These are phyloP conservation scores for Populus hybrid DNA, from an alignment of 441 rosid genomes.

Conservation along the genomic window DNA sequence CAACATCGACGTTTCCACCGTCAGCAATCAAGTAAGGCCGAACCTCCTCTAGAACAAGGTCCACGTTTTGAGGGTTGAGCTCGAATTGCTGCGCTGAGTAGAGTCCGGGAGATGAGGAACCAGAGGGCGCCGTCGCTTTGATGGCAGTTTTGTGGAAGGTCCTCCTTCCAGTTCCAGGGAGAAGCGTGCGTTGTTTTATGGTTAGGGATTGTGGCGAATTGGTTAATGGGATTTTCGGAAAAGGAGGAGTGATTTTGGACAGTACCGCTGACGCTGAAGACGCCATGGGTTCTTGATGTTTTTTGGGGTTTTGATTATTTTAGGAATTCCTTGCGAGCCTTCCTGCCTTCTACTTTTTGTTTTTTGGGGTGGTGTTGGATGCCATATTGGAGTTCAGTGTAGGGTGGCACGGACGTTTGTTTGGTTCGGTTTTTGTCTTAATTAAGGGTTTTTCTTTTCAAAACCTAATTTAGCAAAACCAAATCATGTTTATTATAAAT, in stretches of 20 bases:
- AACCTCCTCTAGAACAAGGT: constrained; percentile 67
- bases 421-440: too few relatives aligned
- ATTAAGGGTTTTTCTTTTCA: too few relatives aligned
- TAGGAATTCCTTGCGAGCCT: too few relatives aligned
- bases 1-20: constrained; percentile 93
- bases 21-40: constrained; percentile 85
- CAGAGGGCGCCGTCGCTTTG: constrained; percentile 24
- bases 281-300: constrained; percentile 26
- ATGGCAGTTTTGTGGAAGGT: constrained; percentile 23
- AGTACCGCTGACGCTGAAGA: constrained; percentile 21
- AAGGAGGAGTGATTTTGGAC: constrained; percentile 19
- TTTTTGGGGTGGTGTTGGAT: too few relatives aligned
- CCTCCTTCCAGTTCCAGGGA: constrained; percentile 3
- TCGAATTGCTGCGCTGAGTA: constrained; percentile 75
- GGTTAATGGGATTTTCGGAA: constrained; percentile 7
- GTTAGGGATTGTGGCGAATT: constrained; percentile 17
- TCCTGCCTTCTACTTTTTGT: too few relatives aligned
- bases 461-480: too few relatives aligned
- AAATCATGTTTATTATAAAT: too few relatives aligned
- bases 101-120: constrained; percentile 50
- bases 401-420: too few relatives aligned
- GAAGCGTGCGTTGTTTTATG: constrained; percentile 11
- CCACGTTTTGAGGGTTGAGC: constrained; percentile 67
- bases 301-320: not conserved
- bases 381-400: too few relatives aligned